Conservation (phyloP, 2,329 filamentous ascomycete genomes). For the Cladosporium sp. region DNA sequence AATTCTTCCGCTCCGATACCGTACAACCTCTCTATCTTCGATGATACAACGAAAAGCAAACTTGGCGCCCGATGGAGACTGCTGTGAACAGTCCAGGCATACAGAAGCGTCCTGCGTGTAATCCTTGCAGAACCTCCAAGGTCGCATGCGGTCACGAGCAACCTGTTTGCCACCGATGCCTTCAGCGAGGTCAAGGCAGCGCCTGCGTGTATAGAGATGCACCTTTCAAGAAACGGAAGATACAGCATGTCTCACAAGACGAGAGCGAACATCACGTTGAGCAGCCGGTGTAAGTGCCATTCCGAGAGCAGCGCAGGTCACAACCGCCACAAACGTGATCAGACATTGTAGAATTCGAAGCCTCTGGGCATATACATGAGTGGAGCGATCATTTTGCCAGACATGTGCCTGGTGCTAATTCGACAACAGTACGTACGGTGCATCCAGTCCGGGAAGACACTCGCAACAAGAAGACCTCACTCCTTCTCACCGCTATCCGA, state of each 20-base stretch:
- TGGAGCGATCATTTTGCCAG: too few species aligned
- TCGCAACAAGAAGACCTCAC: slow-evolving; percentile 11
- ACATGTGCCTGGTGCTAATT: too few species aligned
- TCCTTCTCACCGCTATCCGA: slow-evolving; percentile 26
- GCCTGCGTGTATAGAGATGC: slow-evolving; percentile 25
- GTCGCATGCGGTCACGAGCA: slow-evolving; percentile 27
- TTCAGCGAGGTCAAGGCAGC: slow-evolving; percentile 17
- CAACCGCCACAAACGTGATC: too few species aligned
- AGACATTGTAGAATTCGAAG: too few species aligned
- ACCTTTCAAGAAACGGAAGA: slow-evolving; percentile 25
- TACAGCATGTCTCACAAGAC: slow-evolving; percentile 10
- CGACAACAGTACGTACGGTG: slow-evolving; percentile 3
- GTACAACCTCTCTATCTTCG: too few species aligned
- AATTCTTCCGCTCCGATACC: too few species aligned
- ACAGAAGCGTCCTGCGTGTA: slow-evolving; percentile 22
- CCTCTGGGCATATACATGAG: too few species aligned
- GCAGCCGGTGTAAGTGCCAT: neutral
- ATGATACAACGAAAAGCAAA: too few species aligned
- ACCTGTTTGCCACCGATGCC: slow-evolving; percentile 26
- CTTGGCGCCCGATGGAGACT: neutral
- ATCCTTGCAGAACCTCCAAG: slow-evolving; percentile 28
- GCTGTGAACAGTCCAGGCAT: neutral
- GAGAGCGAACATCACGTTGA: neutral
- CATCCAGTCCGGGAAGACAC: slow-evolving; percentile 13
- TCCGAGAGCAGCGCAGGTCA: too few species aligned